Percentiles rank a stretch among this genome's conserved stretches.
Evolutionary conservation across 345 rosid genomes (phyloP).

Genomic region (Ailanthus altissimus): DNA sequence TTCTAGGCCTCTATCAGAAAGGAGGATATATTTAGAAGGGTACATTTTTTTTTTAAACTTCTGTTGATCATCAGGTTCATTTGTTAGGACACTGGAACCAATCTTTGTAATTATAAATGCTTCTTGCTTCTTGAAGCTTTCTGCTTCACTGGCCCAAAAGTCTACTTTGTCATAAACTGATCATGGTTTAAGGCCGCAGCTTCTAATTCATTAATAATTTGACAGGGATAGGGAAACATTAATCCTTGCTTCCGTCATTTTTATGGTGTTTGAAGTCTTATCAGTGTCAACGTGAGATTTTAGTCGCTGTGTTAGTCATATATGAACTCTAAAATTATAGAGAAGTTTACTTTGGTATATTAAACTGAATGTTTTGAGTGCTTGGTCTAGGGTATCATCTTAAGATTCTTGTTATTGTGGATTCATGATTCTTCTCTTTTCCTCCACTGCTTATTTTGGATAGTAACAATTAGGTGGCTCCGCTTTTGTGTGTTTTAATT

Average conservation of each 20-base stretch:
- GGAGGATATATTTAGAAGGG: background rate
- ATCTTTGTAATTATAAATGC: background rate
- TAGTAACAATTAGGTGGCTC: slow-evolving; percentile 11
- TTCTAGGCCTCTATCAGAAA: background rate
- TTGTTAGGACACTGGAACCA: background rate
- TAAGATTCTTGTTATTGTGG: background rate
- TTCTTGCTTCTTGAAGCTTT: background rate
- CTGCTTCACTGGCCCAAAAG: slow-evolving; percentile 5
- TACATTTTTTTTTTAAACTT: background rate
- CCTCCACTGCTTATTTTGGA: background rate
- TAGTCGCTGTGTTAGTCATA: background rate
- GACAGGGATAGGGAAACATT: too few species aligned
- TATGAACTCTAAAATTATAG: background rate
- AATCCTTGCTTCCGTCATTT: background rate
- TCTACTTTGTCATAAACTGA: background rate
- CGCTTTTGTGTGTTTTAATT: slow-evolving; percentile 15
- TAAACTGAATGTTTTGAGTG: background rate
- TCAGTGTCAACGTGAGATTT: background rate
- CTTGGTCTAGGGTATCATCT: background rate
- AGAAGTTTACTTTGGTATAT: background rate
- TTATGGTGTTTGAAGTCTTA: background rate
- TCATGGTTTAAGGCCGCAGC: background rate
- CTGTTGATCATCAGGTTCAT: background rate
- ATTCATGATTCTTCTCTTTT: background rate
- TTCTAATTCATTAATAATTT: too few species aligned